Evolutionary conservation across 1,284 basidiomycete genomes (phyloP).

Genomic region (Meira miltonrushii): DNA sequence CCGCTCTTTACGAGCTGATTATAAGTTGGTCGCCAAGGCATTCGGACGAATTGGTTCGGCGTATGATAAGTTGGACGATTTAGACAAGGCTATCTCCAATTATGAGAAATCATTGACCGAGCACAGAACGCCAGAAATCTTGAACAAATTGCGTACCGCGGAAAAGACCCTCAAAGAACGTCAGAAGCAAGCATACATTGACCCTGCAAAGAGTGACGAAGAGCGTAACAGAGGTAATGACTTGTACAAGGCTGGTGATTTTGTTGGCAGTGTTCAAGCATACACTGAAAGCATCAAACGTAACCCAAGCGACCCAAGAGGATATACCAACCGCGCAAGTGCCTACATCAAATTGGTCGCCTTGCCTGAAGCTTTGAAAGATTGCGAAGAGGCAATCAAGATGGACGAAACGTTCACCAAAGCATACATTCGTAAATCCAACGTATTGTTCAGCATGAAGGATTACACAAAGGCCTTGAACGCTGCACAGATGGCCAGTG

Average conservation of each 20-base stretch:
- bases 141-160: conserved; percentile 70
- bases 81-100: conserved; percentile 61
- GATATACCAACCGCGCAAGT: conserved; percentile 87
- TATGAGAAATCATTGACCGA: conserved; percentile 71
- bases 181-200: conserved; percentile 78
- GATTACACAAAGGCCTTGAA: conserved; percentile 70
- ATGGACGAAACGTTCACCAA: conserved; percentile 72
- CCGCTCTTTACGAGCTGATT: conserved; percentile 61
- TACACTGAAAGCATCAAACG: conserved; percentile 97
- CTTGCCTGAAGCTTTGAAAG: conserved; percentile 91
- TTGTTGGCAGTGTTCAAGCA: conserved; percentile 71
- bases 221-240: conserved; percentile 89
- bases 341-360: conserved; percentile 94
- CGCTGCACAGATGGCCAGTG: conserved; percentile 37
- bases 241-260: conserved; percentile 68
- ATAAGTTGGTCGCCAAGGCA: conserved; percentile 64
- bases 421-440: conserved; percentile 89
- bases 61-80: conserved; percentile 76
- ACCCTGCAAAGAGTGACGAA: conserved; percentile 74
- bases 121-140: conserved; percentile 88
- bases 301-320: conserved; percentile 78
- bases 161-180: conserved; percentile 75
- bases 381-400: conserved; percentile 86
- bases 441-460: conserved; percentile 82
- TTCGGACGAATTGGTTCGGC: conserved; percentile 83